Conservation (phyloP, 1,284 basidiomycete genomes). For the Trichosporon coremiiforme region DNA sequence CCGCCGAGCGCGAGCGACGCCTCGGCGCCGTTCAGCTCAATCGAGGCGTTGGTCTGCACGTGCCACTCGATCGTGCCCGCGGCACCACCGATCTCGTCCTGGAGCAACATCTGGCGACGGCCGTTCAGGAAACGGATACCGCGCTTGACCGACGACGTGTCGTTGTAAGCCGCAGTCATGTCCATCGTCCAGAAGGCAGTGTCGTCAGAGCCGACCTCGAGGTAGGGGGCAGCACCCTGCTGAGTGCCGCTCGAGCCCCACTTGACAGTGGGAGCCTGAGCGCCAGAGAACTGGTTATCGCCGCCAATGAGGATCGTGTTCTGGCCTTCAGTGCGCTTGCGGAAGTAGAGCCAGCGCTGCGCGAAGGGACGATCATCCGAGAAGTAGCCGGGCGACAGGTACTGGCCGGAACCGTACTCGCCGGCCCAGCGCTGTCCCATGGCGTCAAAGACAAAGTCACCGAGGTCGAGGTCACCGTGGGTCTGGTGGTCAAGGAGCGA, state of each 20-base stretch:
- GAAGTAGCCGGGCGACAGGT: slow-evolving; percentile 74
- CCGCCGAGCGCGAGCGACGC: slow-evolving; percentile 66
- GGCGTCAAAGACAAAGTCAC: slow-evolving; percentile 94
- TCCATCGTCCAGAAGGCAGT: slow-evolving; percentile 83
- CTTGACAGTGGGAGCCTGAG: slow-evolving; percentile 62
- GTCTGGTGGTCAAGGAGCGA: slow-evolving; percentile 77
- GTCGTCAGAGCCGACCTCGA: slow-evolving; percentile 65
- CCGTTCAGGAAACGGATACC: slow-evolving; percentile 85
- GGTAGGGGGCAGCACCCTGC: slow-evolving; percentile 72
- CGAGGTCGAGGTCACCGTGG: slow-evolving; percentile 89
- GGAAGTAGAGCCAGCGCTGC: slow-evolving; percentile 85
- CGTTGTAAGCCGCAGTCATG: slow-evolving; percentile 73
- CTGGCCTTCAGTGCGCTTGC: slow-evolving; percentile 95
- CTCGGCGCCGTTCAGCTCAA: slow-evolving; percentile 53
- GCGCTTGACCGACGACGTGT: slow-evolving; percentile 64
- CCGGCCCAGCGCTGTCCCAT: slow-evolving; percentile 94
- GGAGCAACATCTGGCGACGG: slow-evolving; percentile 85
- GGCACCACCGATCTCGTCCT: slow-evolving; percentile 73
- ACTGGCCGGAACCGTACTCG: slow-evolving; percentile 88
- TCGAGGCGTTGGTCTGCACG: slow-evolving; percentile 77
- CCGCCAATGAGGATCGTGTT: slow-evolving; percentile 84
- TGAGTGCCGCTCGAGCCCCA: slow-evolving; percentile 65
- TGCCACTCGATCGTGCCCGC: slow-evolving; percentile 74
- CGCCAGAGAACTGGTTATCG: slow-evolving; percentile 82
- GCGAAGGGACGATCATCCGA: slow-evolving; percentile 70